Percentiles rank a stretch among this genome's conserved stretches.
These are phyloP conservation scores for Rhodomyrtus psidioides DNA, from an alignment of 441 rosid species.

Conservation along the genomic window DNA sequence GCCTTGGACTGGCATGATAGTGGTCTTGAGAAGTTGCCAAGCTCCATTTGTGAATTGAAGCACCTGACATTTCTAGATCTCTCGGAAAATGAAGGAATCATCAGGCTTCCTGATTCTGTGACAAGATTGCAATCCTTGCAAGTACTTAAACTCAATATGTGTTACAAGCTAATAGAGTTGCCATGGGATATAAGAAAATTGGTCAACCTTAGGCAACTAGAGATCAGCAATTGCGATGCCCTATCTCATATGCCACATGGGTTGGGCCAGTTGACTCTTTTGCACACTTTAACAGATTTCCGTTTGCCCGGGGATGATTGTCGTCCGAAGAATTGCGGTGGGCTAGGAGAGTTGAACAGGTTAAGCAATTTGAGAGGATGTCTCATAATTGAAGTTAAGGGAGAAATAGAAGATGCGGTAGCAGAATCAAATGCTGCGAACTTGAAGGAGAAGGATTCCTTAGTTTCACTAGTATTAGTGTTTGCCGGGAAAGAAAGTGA, in stretches of 20 bases:
- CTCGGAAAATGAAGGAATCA: background rate
- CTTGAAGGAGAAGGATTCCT: background rate
- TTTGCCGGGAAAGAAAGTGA: no score
- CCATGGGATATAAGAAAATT: background rate
- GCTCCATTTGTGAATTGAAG: background rate
- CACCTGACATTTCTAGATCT: background rate
- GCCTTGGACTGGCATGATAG: background rate
- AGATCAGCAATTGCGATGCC: background rate
- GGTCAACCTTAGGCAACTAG: background rate
- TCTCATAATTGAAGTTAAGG: background rate
- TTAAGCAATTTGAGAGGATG: background rate
- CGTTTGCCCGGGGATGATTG: background rate
- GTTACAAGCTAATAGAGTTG: background rate
- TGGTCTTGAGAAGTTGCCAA: background rate
- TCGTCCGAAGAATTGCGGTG: fast-evolving
- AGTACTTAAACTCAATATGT: background rate
- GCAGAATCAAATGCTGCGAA: fast-evolving
- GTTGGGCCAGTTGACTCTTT: background rate
- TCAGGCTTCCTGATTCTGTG: background rate
- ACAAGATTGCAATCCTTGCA: background rate
- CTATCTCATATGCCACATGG: no score
- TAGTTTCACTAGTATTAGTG: background rate
- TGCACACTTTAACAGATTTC: background rate
- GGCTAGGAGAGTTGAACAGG: background rate
- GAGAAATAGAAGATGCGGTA: fast-evolving